Conservation (phyloP, 371 early-diverging fungal genomes). For the Scutellospora calospora region DNA sequence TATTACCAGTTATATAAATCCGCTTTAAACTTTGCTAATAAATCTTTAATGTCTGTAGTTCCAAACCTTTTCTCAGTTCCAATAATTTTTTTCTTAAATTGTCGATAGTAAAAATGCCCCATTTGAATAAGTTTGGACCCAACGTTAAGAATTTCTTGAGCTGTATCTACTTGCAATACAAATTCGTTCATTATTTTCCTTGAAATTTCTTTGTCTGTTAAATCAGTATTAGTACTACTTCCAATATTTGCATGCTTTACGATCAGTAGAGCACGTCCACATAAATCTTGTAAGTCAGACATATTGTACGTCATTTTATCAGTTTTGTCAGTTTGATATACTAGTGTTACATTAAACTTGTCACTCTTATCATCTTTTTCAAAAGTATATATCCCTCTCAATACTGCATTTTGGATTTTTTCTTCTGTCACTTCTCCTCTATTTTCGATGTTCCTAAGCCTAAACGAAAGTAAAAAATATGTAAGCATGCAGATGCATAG, state of each 20-base stretch:
- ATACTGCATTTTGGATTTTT: conserved; percentile 42
- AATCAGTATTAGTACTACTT: background rate
- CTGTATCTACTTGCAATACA: conserved; percentile 36
- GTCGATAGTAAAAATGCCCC: conserved; percentile 41
- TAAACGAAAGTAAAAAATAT: background rate
- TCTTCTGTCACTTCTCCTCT: conserved; percentile 41
- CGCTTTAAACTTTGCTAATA: conserved; percentile 10
- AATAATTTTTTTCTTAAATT: background rate
- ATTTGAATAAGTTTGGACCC: conserved; percentile 27
- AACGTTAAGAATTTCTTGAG: conserved; percentile 25
- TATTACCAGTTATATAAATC: conserved; percentile 35
- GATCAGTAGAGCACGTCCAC: conserved; percentile 38
- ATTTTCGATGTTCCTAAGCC: background rate
- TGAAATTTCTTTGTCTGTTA: background rate
- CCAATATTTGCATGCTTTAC: background rate
- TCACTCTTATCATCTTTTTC: background rate
- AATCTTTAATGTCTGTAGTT: background rate
- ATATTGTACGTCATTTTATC: background rate
- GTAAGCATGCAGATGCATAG: conserved; percentile 12
- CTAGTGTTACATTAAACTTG: background rate
- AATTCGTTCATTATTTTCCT: conserved; percentile 10
- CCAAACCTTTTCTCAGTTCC: background rate
- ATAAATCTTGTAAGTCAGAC: conserved; percentile 39
- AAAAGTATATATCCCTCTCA: conserved; percentile 31
- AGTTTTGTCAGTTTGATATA: background rate